Conservation (phyloP, 1,139 yeast genomes). For the Suhomyces bolitotheri region DNA sequence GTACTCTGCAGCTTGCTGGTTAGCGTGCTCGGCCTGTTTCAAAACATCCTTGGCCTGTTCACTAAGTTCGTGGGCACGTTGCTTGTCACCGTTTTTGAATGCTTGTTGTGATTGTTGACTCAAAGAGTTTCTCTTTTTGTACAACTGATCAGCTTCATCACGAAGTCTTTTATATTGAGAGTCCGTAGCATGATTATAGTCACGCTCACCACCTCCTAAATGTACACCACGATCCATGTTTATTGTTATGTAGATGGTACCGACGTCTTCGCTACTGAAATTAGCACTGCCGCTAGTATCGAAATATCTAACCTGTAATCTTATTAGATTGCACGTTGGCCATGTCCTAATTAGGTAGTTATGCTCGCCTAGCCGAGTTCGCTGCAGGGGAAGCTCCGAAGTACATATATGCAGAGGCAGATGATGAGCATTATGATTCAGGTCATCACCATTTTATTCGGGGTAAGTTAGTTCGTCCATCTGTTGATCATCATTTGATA, state of each 20-base stretch:
- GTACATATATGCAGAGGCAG: too few species aligned
- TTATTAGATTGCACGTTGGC: neutral
- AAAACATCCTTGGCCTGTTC: slow-evolving; percentile 63
- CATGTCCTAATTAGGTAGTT: neutral
- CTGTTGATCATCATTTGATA: too few species aligned
- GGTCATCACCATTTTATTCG: too few species aligned
- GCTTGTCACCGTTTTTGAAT: slow-evolving; percentile 70
- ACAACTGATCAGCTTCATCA: slow-evolving; percentile 67
- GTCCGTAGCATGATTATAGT: slow-evolving; percentile 76
- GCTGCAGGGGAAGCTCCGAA: neutral
- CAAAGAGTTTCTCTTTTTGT: slow-evolving; percentile 53
- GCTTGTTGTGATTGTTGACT: slow-evolving; percentile 76
- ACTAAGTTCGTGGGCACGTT: slow-evolving; percentile 70
- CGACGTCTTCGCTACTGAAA: neutral
- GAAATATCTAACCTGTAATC: slow-evolving; percentile 2
- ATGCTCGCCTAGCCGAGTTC: slow-evolving; percentile 2
- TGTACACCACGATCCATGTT: slow-evolving; percentile 39
- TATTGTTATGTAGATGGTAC: neutral
- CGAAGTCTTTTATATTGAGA: slow-evolving; percentile 64
- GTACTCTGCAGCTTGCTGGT: slow-evolving; percentile 83
- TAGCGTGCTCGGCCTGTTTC: slow-evolving; percentile 64
- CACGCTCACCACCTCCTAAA: slow-evolving; percentile 43
- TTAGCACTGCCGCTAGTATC: too few species aligned
- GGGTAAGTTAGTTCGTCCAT: too few species aligned
- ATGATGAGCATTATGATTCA: too few species aligned